Evolutionary conservation across 2,329 filamentous ascomycete species (phyloP).

Genomic region (Pseudopyricularia cyperi): DNA sequence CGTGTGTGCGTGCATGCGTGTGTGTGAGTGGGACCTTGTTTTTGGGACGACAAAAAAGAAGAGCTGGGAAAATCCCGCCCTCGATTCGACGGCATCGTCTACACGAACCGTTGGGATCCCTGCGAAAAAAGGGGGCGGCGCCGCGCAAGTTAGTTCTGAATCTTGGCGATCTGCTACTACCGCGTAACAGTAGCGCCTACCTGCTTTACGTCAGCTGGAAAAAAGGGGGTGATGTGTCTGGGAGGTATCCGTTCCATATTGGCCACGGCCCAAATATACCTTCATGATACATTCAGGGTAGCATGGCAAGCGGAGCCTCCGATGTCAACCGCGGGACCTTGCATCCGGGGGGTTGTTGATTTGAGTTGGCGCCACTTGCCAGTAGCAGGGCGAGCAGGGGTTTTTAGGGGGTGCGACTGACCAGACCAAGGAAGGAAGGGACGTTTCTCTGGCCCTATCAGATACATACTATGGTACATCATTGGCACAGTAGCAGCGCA

Average conservation of each 20-base stretch:
- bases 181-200: too few species aligned
- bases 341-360: not conserved
- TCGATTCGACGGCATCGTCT: not conserved
- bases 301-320: too few species aligned
- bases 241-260: not conserved
- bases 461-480: too few species aligned
- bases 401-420: not conserved
- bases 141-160: not conserved
- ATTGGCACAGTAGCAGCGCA: too few species aligned
- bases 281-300: not conserved
- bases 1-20: too few species aligned
- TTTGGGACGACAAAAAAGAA: too few species aligned
- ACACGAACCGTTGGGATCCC: not conserved
- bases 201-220: too few species aligned
- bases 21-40: too few species aligned
- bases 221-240: not conserved
- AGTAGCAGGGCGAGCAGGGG: too few species aligned
- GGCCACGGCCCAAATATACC: not conserved
- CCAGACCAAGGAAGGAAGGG: too few species aligned
- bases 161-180: too few species aligned
- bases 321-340: not conserved
- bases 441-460: not conserved
- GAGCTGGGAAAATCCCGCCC: not conserved
- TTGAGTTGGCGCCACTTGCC: not conserved
- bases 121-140: too few species aligned